phyloP scores from a whole-genome alignment of 2,329 filamentous ascomycete species.

The Orbilia brochopaga region DNA sequence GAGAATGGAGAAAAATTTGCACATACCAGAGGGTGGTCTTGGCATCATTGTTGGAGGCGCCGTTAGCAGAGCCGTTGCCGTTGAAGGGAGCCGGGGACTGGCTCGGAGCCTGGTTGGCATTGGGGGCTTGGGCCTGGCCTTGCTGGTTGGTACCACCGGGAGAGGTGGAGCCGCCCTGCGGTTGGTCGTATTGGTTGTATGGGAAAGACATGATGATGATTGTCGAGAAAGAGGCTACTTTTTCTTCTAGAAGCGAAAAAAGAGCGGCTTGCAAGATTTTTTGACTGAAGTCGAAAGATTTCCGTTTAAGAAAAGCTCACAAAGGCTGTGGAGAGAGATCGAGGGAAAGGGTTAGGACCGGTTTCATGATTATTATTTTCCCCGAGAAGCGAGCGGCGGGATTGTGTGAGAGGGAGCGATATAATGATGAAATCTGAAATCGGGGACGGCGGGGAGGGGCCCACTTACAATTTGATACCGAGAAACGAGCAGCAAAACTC shows the following conservation, averaged over 20 bases:
- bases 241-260: conserved; percentile 41
- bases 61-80: conserved; percentile 54
- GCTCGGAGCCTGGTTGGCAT: conserved; percentile 47
- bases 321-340: conserved; percentile 18
- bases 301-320: conserved; percentile 28
- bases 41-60: conserved; percentile 52
- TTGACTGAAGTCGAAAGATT: conserved; percentile 29
- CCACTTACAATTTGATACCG: conserved; percentile 14
- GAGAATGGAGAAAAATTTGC: neutral
- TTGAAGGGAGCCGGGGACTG: conserved; percentile 55
- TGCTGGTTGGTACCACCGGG: conserved; percentile 53
- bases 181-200: conserved; percentile 50
- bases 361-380: conserved; percentile 11
- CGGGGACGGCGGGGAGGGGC: too few relatives aligned
- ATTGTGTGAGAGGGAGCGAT: conserved; percentile 10
- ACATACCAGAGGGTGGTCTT: conserved; percentile 56
- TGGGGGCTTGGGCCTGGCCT: conserved; percentile 52
- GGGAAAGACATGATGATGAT: conserved; percentile 55
- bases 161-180: conserved; percentile 54
- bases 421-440: neutral
- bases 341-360: neutral
- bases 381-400: neutral
- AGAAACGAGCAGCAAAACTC: conserved; percentile 52
- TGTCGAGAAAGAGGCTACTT: conserved; percentile 30
- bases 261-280: conserved; percentile 27